Percentiles rank a stretch among this genome's conserved stretches.
These are phyloP conservation scores for Vaccinium darrowii DNA, from an alignment of 148 eudicot species.

Conservation along the genomic window DNA sequence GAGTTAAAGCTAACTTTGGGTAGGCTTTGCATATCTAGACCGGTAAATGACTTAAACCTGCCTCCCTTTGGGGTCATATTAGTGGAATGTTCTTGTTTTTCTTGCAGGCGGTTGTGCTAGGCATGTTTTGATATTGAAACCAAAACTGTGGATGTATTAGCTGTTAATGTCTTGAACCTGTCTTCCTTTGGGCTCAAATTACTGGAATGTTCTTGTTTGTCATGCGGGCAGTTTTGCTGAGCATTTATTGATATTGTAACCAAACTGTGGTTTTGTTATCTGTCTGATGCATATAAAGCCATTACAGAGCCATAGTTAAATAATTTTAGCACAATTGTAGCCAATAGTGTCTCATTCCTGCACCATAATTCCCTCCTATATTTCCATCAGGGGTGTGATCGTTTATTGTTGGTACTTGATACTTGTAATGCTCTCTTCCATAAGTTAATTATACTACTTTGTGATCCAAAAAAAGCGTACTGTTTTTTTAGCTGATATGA, in stretches of 20 bases:
- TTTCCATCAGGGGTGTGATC: neutral
- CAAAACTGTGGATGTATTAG: neutral
- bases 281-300: neutral
- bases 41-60: neutral
- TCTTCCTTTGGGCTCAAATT: neutral
- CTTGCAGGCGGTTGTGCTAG: neutral
- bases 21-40: neutral
- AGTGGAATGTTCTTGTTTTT: neutral
- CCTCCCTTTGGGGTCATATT: neutral
- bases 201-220: neutral
- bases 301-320: neutral
- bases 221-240: neutral
- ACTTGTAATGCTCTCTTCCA: neutral
- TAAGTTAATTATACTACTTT: neutral
- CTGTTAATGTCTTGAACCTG: neutral
- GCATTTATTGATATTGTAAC: neutral
- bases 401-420: neutral
- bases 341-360: neutral
- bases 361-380: neutral
- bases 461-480: neutral
- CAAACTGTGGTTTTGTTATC: neutral
- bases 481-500: neutral
- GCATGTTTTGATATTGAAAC: neutral
- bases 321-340: neutral
- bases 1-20: no score